Evolutionary conservation across 2,329 filamentous ascomycete species (phyloP).

Genomic region (Fusarium begoniae): DNA sequence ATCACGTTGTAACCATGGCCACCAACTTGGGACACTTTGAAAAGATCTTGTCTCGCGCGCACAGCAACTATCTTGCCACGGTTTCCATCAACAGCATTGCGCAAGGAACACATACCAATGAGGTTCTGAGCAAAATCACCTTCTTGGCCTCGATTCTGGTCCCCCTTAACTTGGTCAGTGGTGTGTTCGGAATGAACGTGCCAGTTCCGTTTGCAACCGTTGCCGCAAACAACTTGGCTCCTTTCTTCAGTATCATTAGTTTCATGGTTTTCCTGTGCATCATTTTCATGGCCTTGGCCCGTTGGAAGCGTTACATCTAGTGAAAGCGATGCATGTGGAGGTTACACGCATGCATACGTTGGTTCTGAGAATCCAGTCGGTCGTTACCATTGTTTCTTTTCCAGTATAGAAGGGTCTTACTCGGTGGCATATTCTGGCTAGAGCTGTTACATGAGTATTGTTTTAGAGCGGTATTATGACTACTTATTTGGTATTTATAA

Average conservation of each 20-base stretch:
- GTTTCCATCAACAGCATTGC: slow-evolving; percentile 91
- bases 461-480: slow-evolving; percentile 6
- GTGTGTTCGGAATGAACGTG: slow-evolving; percentile 90
- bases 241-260: slow-evolving; percentile 34
- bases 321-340: slow-evolving; percentile 55
- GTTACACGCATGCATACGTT: not conserved
- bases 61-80: slow-evolving; percentile 96
- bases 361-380: not conserved
- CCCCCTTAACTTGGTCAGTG: slow-evolving; percentile 90
- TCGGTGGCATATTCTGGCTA: slow-evolving; percentile 20
- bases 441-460: slow-evolving; percentile 4
- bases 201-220: slow-evolving; percentile 69
- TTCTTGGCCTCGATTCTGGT: slow-evolving; percentile 95
- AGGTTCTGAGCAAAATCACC: slow-evolving; percentile 93
- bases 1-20: slow-evolving; percentile 99
- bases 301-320: slow-evolving; percentile 58
- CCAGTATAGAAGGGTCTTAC: slow-evolving; percentile 28
- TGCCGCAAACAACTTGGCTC: slow-evolving; percentile 57
- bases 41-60: slow-evolving; percentile 93
- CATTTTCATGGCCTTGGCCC: slow-evolving; percentile 57
- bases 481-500: slow-evolving; percentile 12
- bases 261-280: slow-evolving; percentile 64
- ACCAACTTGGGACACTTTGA: slow-evolving; percentile 95
- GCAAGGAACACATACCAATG: slow-evolving; percentile 87
- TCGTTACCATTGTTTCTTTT: slow-evolving; percentile 17